These are phyloP conservation scores for Chlamydomonas asymmetrica DNA, from an alignment of 139 green algal species.

Conservation along the genomic window DNA sequence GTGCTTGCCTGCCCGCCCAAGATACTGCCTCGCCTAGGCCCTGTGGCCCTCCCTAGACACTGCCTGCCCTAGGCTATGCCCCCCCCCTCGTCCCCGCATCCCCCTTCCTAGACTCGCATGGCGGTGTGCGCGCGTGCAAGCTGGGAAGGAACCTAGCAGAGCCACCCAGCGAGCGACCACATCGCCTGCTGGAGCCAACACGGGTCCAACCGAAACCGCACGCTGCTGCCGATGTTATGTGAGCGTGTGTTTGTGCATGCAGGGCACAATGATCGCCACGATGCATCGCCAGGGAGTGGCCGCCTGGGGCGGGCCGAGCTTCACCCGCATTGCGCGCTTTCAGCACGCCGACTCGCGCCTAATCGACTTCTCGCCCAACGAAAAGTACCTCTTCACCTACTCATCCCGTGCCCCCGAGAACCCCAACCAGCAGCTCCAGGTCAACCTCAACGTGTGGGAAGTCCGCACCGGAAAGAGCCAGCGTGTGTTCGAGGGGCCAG, in stretches of 20 bases:
- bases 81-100: no score
- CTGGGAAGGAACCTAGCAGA: no score
- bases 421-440: slow-evolving; percentile 12
- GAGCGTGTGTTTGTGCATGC: slow-evolving; percentile 6
- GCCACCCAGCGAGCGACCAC: no score
- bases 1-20: no score
- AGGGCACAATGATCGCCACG: slow-evolving; percentile 25
- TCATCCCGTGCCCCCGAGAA: slow-evolving; percentile 31
- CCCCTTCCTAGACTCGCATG: no score
- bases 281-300: slow-evolving; percentile 76
- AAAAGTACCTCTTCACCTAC: slow-evolving; percentile 89
- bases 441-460: slow-evolving; percentile 81
- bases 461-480: slow-evolving; percentile 66
- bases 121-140: no score
- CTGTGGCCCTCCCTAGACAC: no score
- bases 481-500: slow-evolving; percentile 62
- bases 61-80: no score
- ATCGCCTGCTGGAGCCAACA: no score
- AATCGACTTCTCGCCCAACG: slow-evolving; percentile 88
- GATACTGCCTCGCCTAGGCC: no score
- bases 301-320: slow-evolving; percentile 88
- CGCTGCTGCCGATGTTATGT: no score
- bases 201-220: no score
- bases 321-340: slow-evolving; percentile 51
- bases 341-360: slow-evolving; percentile 61